phyloP scores from a whole-genome alignment of 2,329 filamentous ascomycete genomes.

The Diaporthe sp. region DNA sequence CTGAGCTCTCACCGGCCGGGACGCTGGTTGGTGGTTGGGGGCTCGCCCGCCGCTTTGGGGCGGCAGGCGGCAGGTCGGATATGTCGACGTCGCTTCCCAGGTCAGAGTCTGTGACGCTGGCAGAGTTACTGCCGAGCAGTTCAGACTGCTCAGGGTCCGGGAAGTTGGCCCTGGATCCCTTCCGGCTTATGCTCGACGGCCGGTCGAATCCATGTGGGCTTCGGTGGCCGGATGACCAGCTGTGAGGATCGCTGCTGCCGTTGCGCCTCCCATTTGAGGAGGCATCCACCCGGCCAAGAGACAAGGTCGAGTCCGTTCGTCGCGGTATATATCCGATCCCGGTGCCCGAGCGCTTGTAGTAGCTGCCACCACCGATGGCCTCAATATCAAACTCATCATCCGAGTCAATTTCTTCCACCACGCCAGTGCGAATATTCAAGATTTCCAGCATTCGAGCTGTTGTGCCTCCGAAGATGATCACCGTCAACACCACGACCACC shows the following conservation, averaged over 20 bases:
- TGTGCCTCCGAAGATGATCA: conserved; percentile 98
- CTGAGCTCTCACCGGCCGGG: conserved; percentile 41
- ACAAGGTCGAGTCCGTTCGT: conserved; percentile 70
- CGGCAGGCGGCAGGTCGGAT: conserved; percentile 75
- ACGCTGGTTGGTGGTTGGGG: conserved; percentile 50
- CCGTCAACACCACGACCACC: conserved; percentile 95
- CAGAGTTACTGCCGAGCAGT: conserved; percentile 61
- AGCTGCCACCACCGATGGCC: conserved; percentile 77
- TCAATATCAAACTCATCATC: conserved; percentile 99
- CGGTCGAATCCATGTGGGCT: conserved; percentile 62
- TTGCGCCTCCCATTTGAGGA: conserved; percentile 44
- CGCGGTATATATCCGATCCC: conserved; percentile 84
- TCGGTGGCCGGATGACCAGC: conserved; percentile 67
- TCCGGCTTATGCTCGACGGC: conserved; percentile 65
- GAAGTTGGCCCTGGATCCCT: conserved; percentile 59
- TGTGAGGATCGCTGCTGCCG: conserved; percentile 50
- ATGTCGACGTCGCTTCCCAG: conserved; percentile 75
- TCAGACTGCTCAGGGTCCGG: conserved; percentile 70
- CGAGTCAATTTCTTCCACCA: conserved; percentile 96
- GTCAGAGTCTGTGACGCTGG: conserved; percentile 68
- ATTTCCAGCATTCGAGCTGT: conserved; percentile 99
- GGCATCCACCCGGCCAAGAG: conserved; percentile 65
- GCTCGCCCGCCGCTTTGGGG: conserved; percentile 57
- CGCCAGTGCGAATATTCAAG: conserved; percentile 93
- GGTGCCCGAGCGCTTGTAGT: conserved; percentile 83